A percentile compares a stretch with the other conserved stretches of the same genome.
phyloP scores from a whole-genome alignment of 768 basidiomycete genomes.

The Cyclocybe cylindracea region DNA sequence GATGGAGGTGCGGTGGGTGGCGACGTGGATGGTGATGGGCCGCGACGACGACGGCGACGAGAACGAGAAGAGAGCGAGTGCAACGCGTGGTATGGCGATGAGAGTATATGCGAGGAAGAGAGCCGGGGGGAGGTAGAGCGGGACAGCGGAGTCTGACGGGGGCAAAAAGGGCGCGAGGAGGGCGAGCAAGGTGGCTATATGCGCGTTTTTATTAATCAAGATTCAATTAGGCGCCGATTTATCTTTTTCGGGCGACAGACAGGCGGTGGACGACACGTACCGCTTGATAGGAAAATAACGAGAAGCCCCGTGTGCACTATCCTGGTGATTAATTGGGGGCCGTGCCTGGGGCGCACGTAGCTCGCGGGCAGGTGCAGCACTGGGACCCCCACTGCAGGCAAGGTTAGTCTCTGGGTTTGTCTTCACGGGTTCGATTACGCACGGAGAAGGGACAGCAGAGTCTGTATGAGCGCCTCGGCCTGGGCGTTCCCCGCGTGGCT shows the following conservation, averaged over 20 bases:
- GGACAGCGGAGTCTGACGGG: conserved; percentile 12
- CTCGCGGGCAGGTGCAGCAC: conserved; percentile 18
- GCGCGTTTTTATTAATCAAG: conserved; percentile 14
- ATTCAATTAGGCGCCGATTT: conserved; percentile 16
- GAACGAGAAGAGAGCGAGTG: conserved; percentile 9
- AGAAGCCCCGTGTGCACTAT: conserved; percentile 18
- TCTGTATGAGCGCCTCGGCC: conserved; percentile 17
- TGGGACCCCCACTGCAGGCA: conserved; percentile 16
- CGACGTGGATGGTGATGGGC: conserved; percentile 22
- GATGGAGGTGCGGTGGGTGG: conserved; percentile 19
- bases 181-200: conserved; percentile 30
- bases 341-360: conserved; percentile 1
- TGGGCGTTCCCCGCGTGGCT: conserved; percentile 8
- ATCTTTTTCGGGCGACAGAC: conserved; percentile 12
- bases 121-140: conserved; percentile 17
- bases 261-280: conserved; percentile 9
- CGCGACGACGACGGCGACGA: conserved; percentile 3
- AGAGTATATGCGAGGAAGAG: conserved; percentile 24
- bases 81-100: conserved; percentile 17
- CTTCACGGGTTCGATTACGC: conserved; percentile 11
- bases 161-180: conserved; percentile 18
- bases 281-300: conserved; percentile 22
- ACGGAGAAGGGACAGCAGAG: conserved; percentile 22
- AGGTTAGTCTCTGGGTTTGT: conserved; percentile 4
- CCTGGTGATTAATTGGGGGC: conserved; percentile 7